These are phyloP conservation scores for Bathelium albidoporum DNA, from an alignment of 495 filamentous ascomycete genomes.

Conservation along the genomic window DNA sequence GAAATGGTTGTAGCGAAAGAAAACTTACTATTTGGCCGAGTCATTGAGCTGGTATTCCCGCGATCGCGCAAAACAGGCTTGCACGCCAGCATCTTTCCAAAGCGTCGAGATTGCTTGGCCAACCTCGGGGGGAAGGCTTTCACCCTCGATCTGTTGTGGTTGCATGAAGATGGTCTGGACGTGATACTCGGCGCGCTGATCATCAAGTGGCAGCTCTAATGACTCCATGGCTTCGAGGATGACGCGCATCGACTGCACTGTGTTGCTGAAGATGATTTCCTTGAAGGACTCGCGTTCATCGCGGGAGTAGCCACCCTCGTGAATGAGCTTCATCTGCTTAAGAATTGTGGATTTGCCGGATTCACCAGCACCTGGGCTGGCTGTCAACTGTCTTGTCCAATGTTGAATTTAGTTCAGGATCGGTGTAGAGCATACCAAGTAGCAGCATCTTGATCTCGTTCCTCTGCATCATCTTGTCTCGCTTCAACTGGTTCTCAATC, in stretches of 20 bases:
- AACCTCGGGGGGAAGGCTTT: slow-evolving; percentile 87
- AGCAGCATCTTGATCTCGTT: slow-evolving; percentile 99
- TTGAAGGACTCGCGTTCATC: slow-evolving; percentile 66
- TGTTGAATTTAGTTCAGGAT: background rate
- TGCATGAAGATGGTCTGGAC: slow-evolving; percentile 47
- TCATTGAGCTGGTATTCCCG: slow-evolving; percentile 98
- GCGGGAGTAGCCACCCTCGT: slow-evolving; percentile 69
- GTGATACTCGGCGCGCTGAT: slow-evolving; percentile 67
- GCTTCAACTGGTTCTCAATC: slow-evolving; percentile 96
- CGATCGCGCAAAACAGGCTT: slow-evolving; percentile 80
- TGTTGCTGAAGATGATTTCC: slow-evolving; percentile 81
- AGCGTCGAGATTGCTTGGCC: slow-evolving; percentile 84
- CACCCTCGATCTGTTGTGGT: slow-evolving; percentile 49
- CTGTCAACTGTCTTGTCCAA: background rate
- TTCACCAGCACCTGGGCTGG: slow-evolving; percentile 83
- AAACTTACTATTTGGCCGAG: slow-evolving; percentile 92
- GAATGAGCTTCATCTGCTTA: slow-evolving; percentile 96
- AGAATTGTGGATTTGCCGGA: slow-evolving; percentile 98
- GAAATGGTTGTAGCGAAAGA: slow-evolving; percentile 23
- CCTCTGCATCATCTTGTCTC: slow-evolving; percentile 88
- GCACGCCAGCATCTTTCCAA: slow-evolving; percentile 91
- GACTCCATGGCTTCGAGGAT: slow-evolving; percentile 96
- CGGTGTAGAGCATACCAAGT: slow-evolving; percentile 56
- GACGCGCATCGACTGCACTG: slow-evolving; percentile 47
- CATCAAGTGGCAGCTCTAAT: slow-evolving; percentile 77